Percentiles rank a stretch among this genome's conserved stretches.
Evolutionary conservation across 176 grass and related monocot species (phyloP).

Genomic region (Ensete glaucum): DNA sequence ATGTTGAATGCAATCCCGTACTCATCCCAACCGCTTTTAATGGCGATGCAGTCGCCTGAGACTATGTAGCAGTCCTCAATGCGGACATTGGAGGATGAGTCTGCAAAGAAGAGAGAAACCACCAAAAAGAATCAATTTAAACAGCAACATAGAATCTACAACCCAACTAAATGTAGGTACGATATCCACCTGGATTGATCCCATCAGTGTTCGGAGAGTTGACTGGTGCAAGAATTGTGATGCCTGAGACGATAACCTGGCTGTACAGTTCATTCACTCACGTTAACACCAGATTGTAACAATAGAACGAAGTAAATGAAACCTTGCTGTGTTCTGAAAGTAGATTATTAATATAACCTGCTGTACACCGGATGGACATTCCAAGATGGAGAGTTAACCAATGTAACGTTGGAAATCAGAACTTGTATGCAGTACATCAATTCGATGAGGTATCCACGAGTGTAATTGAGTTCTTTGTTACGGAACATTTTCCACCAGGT

Average conservation of each 20-base stretch:
- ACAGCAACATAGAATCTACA: neutral
- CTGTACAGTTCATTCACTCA: neutral
- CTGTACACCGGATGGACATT: slow-evolving; percentile 84
- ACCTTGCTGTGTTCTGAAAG: neutral
- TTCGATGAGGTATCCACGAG: slow-evolving; percentile 74
- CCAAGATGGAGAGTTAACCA: slow-evolving; percentile 64
- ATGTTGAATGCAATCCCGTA: slow-evolving; percentile 79
- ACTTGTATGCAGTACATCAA: slow-evolving; percentile 42
- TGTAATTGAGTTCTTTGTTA: slow-evolving; percentile 47
- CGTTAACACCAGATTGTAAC: neutral
- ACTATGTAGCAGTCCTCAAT: slow-evolving; percentile 86
- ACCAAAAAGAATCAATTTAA: neutral
- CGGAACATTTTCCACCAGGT: slow-evolving; percentile 87
- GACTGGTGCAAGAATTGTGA: too few relatives aligned
- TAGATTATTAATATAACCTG: slow-evolving; percentile 33
- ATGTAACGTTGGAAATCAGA: slow-evolving; percentile 69
- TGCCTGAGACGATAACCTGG: too few relatives aligned
- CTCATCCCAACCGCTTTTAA: slow-evolving; percentile 96
- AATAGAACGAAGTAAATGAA: neutral
- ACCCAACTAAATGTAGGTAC: slow-evolving; percentile 9
- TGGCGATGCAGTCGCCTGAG: slow-evolving; percentile 77
- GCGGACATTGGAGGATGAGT: slow-evolving; percentile 65
- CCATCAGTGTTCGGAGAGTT: slow-evolving; percentile 5
- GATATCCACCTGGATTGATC: slow-evolving; percentile 41
- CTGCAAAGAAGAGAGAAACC: slow-evolving; percentile 17